Conservation (phyloP, 495 filamentous ascomycete species). For the Neurospora tetrasperma region DNA sequence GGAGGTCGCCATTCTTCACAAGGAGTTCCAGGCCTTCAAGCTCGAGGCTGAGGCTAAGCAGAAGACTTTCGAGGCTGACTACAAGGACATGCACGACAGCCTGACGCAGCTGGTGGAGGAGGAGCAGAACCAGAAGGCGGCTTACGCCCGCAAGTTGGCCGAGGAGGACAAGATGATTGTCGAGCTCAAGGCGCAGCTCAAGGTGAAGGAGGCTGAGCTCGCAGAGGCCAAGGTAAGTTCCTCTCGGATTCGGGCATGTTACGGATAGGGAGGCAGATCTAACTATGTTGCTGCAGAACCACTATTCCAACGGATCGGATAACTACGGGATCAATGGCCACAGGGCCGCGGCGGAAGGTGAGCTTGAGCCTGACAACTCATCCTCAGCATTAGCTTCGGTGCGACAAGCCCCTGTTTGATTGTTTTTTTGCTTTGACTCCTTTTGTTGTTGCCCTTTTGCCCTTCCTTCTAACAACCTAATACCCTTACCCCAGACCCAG, state of each 20-base stretch:
- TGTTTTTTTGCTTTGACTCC: conserved; percentile 14
- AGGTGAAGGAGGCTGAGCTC: conserved; percentile 44
- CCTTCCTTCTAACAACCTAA: not conserved
- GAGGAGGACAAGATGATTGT: conserved; percentile 29
- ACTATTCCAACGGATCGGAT: conserved; percentile 25
- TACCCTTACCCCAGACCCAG: not conserved
- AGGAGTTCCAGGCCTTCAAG: conserved; percentile 28
- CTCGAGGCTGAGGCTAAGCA: conserved; percentile 19
- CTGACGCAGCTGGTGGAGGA: conserved; percentile 40
- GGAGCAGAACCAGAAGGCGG: conserved; percentile 33
- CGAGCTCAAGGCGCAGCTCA: conserved; percentile 36
- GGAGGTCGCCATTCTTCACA: conserved; percentile 28
- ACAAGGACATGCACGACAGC: conserved; percentile 47
- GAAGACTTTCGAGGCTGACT: conserved; percentile 42
- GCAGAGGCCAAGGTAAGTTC: conserved; percentile 40
- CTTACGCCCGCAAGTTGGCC: conserved; percentile 22
- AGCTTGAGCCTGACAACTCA: conserved; percentile 40
- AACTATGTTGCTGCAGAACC: conserved; percentile 21
- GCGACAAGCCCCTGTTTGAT: conserved; percentile 37
- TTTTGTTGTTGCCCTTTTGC: not conserved
- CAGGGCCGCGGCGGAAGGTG: conserved; percentile 39
- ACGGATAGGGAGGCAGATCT: not conserved
- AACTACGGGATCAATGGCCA: conserved; percentile 13
- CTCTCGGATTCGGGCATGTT: not conserved
- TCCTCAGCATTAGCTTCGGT: conserved; percentile 48